Base-by-base conservation (phyloP, 1,139 yeast genomes). In the Saccharomycopsis phalli region DNA sequence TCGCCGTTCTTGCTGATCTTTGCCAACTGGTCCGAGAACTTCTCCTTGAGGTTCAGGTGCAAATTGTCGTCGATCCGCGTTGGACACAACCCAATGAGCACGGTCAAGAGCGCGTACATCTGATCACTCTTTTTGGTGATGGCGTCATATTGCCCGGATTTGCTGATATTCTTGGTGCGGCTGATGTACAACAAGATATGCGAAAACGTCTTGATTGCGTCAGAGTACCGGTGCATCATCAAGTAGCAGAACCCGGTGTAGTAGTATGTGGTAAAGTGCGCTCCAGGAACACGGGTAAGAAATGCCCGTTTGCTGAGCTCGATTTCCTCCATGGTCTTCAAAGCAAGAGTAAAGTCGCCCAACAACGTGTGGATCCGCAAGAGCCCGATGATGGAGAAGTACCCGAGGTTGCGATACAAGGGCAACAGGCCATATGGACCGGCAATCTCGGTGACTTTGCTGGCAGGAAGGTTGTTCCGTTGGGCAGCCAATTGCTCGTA, bases 181-280 rank as follows among this genome's bases (percentile, higher is more conserved):
- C 69, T 57, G 44, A 68, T 64, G 59, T 62, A 66, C 35, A 66
- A 51, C 41, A 68, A 55, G 47, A 67, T 65, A 50, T 66, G 71
- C 4, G 69, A 62, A 49, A 68, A 66, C 10, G 68, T 62, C 54
- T 63, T 66, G 56, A 67, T 65, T 25, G 73, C 72, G 47, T 68
- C 74, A 13, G 70, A 59, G 50, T 68, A 68, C 49, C 74, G 58
- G 47, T 67, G 63, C 49, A 67, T 53, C 73, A 68, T 68, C 53
- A 68, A 53, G 57, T 68, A 68, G 51, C 71, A 64, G 57, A 65
- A 66, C 3, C 73, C 74, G 35, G 67, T 71, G 47, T 68, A 68
- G 56, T 68, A 68, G 55, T 67, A 68, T 37, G 69, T 65, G 36
- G 71, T 64, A 57, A 66, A 66, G 51, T 68, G 72, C 32, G 68